Evolutionary conservation across 306 rosid species (phyloP).

Genomic region (Fagus sylvatica): DNA sequence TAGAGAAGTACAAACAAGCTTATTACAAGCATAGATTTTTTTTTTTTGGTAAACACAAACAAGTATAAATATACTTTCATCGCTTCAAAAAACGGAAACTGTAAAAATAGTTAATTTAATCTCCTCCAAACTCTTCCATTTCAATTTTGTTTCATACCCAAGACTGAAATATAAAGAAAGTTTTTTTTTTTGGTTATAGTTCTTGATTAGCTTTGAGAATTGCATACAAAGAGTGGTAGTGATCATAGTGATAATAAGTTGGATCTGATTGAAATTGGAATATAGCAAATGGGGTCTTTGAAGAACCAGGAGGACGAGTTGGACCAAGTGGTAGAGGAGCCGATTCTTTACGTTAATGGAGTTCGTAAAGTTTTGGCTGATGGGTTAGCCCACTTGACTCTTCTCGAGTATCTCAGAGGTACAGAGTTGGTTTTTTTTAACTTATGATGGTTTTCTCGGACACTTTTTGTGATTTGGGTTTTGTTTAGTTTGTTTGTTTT

Average conservation of each 20-base stretch:
- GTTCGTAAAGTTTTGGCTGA: conserved; percentile 67
- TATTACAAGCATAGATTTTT: no score
- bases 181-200: not conserved
- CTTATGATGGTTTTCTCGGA: not conserved
- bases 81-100: no score
- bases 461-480: not conserved
- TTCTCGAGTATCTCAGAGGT: conserved; percentile 96
- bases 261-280: not conserved
- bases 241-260: no score
- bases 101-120: no score
- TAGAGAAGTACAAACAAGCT: no score
- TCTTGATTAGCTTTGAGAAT: not conserved
- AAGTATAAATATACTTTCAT: no score
- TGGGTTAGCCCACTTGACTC: conserved; percentile 84
- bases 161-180: not conserved
- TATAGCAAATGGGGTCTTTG: conserved; percentile 65
- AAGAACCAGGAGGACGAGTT: conserved; percentile 36
- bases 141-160: not conserved
- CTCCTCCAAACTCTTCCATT: not conserved
- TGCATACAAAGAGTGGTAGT: not conserved
- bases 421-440: conserved; percentile 3
- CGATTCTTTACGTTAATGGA: conserved; percentile 69
- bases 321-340: conserved; percentile 40
- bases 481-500: conserved; percentile 3
- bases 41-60: no score